Evolutionary conservation across 352 stramenopile species (phyloP).

Genomic region (Phytophthora boehmeriae): DNA sequence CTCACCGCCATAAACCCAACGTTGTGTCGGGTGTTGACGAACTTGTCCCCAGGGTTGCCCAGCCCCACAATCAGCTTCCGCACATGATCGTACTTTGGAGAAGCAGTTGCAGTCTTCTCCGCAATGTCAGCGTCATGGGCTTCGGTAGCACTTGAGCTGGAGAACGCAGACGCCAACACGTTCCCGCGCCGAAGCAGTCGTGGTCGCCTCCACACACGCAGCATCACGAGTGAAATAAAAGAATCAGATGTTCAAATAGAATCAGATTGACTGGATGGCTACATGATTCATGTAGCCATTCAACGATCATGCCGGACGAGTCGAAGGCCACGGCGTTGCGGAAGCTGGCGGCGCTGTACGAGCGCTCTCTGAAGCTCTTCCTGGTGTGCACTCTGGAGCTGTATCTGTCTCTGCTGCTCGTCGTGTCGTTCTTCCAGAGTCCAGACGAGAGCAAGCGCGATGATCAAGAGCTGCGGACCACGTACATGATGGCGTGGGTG

Average conservation of each 20-base stretch:
- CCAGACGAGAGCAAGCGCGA: constrained; percentile 40
- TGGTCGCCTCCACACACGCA: constrained; percentile 18
- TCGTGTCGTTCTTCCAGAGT: constrained; percentile 62
- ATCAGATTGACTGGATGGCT: no score
- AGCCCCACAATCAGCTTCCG: constrained; percentile 87
- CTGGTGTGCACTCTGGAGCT: constrained; percentile 57
- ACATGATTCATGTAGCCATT: no score
- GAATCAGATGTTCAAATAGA: background rate
- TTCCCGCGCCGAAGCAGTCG: constrained; percentile 11
- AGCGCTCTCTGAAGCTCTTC: constrained; percentile 43
- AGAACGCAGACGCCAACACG: constrained; percentile 19
- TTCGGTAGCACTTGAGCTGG: background rate
- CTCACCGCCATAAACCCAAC: constrained; percentile 67
- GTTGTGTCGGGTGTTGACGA: constrained; percentile 81
- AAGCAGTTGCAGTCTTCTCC: constrained; percentile 1
- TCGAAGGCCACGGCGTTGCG: background rate
- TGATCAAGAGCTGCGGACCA: constrained; percentile 53
- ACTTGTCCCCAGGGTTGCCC: constrained; percentile 87
- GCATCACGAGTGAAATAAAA: constrained; percentile 3
- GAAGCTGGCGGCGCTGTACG: constrained; percentile 23
- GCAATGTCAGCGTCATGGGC: background rate
- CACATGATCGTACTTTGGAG: constrained; percentile 66
- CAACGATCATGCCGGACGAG: constrained; percentile 5
- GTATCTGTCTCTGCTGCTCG: constrained; percentile 58
- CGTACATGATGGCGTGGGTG: constrained; percentile 57